phyloP scores from a whole-genome alignment of 1,284 basidiomycete species.

The Fomitopsis pinicola region DNA sequence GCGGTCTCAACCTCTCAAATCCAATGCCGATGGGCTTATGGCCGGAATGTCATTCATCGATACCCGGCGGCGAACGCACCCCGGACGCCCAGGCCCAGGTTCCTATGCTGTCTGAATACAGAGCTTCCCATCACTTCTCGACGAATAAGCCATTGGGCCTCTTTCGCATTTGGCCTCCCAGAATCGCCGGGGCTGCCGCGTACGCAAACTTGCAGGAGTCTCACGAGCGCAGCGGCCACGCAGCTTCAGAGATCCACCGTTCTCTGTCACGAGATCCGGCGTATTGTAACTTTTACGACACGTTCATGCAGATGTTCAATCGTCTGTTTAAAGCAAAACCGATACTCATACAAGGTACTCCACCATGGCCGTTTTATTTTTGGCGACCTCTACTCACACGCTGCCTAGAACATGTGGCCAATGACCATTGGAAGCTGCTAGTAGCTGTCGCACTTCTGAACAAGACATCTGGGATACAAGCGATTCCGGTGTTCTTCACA shows the following conservation, averaged over 20 bases:
- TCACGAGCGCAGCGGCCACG: not conserved
- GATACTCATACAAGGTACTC: constrained; percentile 19
- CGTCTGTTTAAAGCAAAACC: constrained; percentile 20
- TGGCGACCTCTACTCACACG: not conserved
- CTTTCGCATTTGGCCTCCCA: no score
- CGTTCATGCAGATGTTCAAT: constrained; percentile 8
- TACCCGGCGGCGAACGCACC: not conserved
- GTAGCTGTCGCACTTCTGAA: constrained; percentile 52
- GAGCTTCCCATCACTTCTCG: not conserved
- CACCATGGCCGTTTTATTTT: no score
- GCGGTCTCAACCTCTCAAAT: not conserved
- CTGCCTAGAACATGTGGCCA: constrained; percentile 37
- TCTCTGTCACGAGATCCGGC: not conserved
- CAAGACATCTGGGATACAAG: constrained; percentile 47
- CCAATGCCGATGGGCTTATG: no score
- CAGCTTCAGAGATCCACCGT: not conserved
- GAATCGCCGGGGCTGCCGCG: not conserved
- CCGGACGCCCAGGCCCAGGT: not conserved
- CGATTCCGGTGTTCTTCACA: constrained; percentile 52
- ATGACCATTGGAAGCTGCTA: constrained; percentile 52
- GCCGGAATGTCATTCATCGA: not conserved
- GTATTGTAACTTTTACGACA: constrained; percentile 12
- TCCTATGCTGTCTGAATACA: not conserved
- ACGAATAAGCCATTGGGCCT: not conserved
- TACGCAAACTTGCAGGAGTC: no score